These are phyloP conservation scores for Phanerodontia chrysosporium DNA, from an alignment of 768 basidiomycete species.

Conservation along the genomic window DNA sequence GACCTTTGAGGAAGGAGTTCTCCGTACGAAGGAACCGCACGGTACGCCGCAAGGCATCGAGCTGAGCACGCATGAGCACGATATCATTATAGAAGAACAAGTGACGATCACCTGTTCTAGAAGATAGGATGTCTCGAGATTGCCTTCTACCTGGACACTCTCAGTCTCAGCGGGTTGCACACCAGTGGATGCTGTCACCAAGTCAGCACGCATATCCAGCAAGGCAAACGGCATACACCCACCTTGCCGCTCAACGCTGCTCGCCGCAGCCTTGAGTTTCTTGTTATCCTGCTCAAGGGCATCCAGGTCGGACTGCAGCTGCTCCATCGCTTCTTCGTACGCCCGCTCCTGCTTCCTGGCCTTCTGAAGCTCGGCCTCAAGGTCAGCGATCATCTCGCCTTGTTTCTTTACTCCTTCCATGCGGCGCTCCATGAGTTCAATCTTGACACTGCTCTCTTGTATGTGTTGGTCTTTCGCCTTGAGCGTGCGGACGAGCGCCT, in stretches of 20 bases:
- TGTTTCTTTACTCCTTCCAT: constrained; percentile 91
- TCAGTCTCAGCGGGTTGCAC: constrained; percentile 55
- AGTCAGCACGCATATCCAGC: constrained; percentile 6
- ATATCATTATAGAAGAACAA: not conserved
- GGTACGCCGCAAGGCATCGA: constrained; percentile 87
- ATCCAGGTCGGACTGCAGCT: constrained; percentile 86
- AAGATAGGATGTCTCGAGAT: constrained; percentile 81
- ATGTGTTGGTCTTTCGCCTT: constrained; percentile 86
- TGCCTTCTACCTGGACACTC: constrained; percentile 67
- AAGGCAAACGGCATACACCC: constrained; percentile 18
- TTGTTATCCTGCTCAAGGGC: constrained; percentile 82
- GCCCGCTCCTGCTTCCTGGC: constrained; percentile 84
- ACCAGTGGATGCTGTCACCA: constrained; percentile 35
- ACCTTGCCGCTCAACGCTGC: constrained; percentile 73
- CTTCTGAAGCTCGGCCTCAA: constrained; percentile 78
- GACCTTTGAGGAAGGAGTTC: constrained; percentile 90
- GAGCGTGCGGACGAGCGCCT: constrained; percentile 78
- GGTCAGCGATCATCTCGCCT: constrained; percentile 74
- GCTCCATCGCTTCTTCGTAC: constrained; percentile 92
- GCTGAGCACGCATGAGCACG: constrained; percentile 37
- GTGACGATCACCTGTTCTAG: constrained; percentile 66
- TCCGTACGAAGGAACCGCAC: constrained; percentile 91
- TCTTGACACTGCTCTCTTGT: constrained; percentile 87
- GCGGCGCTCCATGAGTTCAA: constrained; percentile 91
- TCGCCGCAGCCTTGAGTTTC: constrained; percentile 68